Evolutionary conservation across 2,329 filamentous ascomycete species (phyloP), one percentile per base, ranked within the genome.

Genomic region (Bipolaris oryzae): DNA sequence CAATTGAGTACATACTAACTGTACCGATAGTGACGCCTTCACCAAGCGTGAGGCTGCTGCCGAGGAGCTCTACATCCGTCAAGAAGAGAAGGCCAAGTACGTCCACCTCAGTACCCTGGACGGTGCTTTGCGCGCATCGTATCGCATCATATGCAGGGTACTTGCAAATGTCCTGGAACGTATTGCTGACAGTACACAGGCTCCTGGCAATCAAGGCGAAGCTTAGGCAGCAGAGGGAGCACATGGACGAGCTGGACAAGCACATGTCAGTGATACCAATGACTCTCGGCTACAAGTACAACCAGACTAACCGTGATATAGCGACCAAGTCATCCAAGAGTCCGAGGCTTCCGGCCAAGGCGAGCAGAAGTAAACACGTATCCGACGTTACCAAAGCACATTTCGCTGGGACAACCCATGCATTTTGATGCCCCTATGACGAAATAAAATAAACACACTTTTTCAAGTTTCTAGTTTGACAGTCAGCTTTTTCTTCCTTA

Each of bases 31-130:
- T 69, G 94, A 99, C 76, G 87, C 91, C 55, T 99, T 97, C 86
- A 91, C 89, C 81, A 89, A 89, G 81, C 92, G 95, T 70, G 95
- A 99, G 81, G 86, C 89, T 76, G 94, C 94, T 67, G 84, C 82
- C 75, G 95, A 98, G 82, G 89, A 92, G 77, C 86, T 86, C 69
- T 91, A 90, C 80, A 92, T 99, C 80, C 87, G 87, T 72, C 82
- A 90, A 81, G 90, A 92, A 75, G 95, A 98, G 85, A 87, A 87
- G 81, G 88, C 93, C 82, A 97, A 96, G 91, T 78, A 70, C 64
- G 74, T 67, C 18, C 34, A 50, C 15, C 28, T 20, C 33, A 31
- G 44, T 6, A 35, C 39, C 33, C 11, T 13, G 3, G 31, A 33
- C 10, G 4, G 21, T 39, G 20, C 7, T 23, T 33, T 16, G 16